Evolutionary conservation across 805 yeast genomes (phyloP).

Genomic region (Metschnikowia kofuensis): DNA sequence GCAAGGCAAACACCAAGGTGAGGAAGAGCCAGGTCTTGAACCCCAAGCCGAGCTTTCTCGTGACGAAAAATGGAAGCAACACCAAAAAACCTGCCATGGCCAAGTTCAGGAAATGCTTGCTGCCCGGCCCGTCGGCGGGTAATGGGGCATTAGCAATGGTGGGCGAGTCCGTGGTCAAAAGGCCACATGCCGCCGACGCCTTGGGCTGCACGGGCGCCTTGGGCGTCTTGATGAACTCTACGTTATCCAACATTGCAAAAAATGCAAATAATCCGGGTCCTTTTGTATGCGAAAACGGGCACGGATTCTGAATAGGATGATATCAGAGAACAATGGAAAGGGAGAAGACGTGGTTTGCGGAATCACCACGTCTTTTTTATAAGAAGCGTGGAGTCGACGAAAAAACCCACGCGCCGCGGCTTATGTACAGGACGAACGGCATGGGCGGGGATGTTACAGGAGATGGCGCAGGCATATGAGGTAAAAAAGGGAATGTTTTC

Average conservation of each 20-base stretch:
- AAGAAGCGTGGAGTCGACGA: not conserved
- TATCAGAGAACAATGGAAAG: not conserved
- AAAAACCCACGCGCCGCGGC: not conserved
- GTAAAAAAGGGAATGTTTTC: no score
- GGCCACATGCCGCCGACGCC: constrained; percentile 33
- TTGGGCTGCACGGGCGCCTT: constrained; percentile 34
- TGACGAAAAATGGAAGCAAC: constrained; percentile 60
- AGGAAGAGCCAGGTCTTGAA: constrained; percentile 64
- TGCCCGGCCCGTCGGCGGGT: constrained; percentile 90
- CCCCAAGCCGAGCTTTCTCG: constrained; percentile 68
- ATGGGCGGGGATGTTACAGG: no score
- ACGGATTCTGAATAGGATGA: not conserved
- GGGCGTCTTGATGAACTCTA: constrained; percentile 64
- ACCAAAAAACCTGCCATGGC: constrained; percentile 48
- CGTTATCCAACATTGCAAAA: constrained; percentile 33
- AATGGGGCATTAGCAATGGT: constrained; percentile 81
- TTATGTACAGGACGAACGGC: not conserved
- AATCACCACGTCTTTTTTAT: no score
- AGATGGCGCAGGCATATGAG: no score
- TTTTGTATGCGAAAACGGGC: no score
- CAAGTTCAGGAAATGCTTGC: constrained; percentile 68
- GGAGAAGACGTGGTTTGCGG: not conserved
- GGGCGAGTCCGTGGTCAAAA: constrained; percentile 48
- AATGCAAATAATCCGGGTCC: not conserved
- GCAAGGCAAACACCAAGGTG: constrained; percentile 52